Percentiles rank a stretch among this genome's conserved stretches.
Conservation (phyloP, 225 moss, liverwort and hornwort genomes). For the Polytrichum commune region DNA sequence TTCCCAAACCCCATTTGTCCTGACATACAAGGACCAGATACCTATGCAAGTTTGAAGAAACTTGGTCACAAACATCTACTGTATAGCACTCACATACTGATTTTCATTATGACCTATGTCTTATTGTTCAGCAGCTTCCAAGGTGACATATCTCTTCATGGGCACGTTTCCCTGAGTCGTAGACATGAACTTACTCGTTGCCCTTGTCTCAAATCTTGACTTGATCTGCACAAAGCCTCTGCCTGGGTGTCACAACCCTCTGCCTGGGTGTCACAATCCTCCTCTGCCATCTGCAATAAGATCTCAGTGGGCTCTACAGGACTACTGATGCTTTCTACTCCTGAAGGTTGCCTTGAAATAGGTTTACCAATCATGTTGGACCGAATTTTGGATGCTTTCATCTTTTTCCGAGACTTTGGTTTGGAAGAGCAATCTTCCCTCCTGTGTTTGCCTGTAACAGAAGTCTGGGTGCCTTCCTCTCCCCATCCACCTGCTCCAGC, state of each 20-base stretch:
- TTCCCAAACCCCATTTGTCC: too few species aligned
- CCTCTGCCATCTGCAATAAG: background rate
- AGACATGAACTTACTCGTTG: background rate
- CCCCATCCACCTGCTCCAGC: background rate
- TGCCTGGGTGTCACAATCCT: background rate
- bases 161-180: background rate
- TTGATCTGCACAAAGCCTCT: background rate
- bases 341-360: background rate
- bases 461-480: background rate
- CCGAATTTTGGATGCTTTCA: slow-evolving; percentile 7
- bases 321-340: background rate
- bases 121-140: slow-evolving; percentile 7
- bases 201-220: background rate
- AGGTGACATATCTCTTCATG: background rate
- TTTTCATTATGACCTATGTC: background rate
- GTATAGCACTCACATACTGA: too few species aligned
- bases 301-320: background rate
- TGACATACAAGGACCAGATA: too few species aligned
- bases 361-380: slow-evolving; percentile 7
- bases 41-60: too few species aligned
- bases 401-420: slow-evolving; percentile 8
- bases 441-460: background rate
- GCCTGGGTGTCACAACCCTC: background rate
- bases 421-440: background rate
- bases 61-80: too few species aligned